These are phyloP conservation scores for Scheffersomyces parashehatae DNA, from an alignment of 1,139 yeast genomes.

Conservation along the genomic window DNA sequence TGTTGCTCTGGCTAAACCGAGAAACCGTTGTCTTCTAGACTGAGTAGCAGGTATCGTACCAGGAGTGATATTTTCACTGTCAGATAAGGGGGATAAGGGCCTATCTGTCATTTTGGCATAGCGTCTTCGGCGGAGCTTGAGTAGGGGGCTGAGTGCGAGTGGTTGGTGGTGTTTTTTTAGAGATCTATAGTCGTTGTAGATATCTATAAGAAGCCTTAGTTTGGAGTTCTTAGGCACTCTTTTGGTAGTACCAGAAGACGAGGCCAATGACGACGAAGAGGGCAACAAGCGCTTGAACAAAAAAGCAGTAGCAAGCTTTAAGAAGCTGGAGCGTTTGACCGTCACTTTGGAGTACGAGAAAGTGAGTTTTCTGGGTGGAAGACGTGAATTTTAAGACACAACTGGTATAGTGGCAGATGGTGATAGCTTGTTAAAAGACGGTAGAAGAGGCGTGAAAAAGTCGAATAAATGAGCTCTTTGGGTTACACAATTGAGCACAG, in stretches of 20 bases:
- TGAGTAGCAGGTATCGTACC: not conserved
- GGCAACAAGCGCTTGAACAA: conserved; percentile 16
- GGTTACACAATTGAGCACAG: no score
- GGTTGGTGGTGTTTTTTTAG: conserved; percentile 8
- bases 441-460: no score
- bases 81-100: not conserved
- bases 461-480: no score
- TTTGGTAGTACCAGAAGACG: not conserved
- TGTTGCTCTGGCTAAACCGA: conserved; percentile 56
- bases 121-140: conserved; percentile 4
- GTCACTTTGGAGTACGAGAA: conserved; percentile 11
- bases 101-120: conserved; percentile 5
- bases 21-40: conserved; percentile 36
- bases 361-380: no score
- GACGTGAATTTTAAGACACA: no score
- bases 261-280: conserved; percentile 4
- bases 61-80: not conserved
- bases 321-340: conserved; percentile 11
- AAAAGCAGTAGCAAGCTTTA: conserved; percentile 22
- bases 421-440: no score
- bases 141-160: conserved; percentile 1
- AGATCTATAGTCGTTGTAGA: conserved; percentile 27
- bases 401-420: no score
- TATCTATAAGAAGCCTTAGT: conserved; percentile 18
- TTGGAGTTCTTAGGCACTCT: conserved; percentile 11